Percentiles rank a stretch among this genome's conserved stretches.
Evolutionary conservation across 176 grass and related monocot genomes (phyloP).

Genomic region (Avena sativa): DNA sequence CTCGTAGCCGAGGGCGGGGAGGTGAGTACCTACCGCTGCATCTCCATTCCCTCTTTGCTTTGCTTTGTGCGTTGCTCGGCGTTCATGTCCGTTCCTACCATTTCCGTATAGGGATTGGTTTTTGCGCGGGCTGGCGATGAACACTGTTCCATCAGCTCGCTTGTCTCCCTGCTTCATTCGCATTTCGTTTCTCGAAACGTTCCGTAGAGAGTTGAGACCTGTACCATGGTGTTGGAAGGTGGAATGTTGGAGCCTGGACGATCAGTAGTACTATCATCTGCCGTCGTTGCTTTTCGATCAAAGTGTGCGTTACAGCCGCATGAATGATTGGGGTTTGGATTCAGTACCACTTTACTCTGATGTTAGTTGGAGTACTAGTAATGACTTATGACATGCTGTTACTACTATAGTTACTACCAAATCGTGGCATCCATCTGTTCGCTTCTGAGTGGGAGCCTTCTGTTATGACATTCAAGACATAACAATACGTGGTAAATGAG

Average conservation of each 20-base stretch:
- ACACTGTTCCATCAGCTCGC: not conserved
- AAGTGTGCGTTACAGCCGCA: no score
- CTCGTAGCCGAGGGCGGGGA: constrained; percentile 59
- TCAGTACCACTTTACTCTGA: no score
- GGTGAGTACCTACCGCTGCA: constrained; percentile 40
- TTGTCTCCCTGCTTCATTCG: not conserved
- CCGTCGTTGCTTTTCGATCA: no score
- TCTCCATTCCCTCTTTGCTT: no score
- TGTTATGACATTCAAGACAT: not conserved
- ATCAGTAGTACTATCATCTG: no score
- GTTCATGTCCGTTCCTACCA: not conserved
- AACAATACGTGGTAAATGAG: not conserved
- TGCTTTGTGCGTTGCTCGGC: not conserved
- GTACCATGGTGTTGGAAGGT: not conserved
- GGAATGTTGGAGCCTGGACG: not conserved
- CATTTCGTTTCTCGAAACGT: not conserved
- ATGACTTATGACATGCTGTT: no score
- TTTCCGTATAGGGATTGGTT: constrained; percentile 21
- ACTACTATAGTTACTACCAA: no score
- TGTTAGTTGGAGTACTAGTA: no score
- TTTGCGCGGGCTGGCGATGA: not conserved
- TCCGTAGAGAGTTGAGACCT: no score
- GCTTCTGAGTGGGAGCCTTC: not conserved
- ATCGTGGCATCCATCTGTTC: not conserved
- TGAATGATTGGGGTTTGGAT: no score